phyloP scores from a whole-genome alignment of 768 basidiomycete species.

The Russula ochroleuca region DNA sequence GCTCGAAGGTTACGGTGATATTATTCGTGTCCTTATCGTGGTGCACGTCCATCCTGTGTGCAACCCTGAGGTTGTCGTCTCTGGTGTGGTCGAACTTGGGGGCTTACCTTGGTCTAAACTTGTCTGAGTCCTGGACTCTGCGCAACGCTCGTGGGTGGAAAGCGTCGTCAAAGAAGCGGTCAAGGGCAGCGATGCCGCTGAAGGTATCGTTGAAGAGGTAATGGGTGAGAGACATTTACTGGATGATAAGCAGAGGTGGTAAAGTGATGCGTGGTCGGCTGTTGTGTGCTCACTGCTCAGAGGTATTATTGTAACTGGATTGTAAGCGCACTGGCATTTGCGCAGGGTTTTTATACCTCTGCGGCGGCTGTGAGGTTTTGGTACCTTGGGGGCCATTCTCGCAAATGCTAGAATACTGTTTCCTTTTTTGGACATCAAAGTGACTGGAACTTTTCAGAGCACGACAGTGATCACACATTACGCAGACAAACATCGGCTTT shows the following conservation, averaged over 20 bases:
- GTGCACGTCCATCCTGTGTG: slow-evolving; percentile 46
- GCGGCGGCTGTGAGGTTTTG: not conserved
- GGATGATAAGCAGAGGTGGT: no score
- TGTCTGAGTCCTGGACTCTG: not conserved
- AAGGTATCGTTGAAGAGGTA: not conserved
- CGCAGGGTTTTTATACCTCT: slow-evolving; percentile 5
- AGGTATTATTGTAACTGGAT: no score
- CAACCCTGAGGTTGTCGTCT: not conserved
- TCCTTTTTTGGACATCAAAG: slow-evolving; percentile 9
- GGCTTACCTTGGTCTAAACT: slow-evolving; percentile 12
- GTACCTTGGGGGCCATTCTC: not conserved
- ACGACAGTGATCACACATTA: no score
- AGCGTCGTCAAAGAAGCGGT: slow-evolving; percentile 13
- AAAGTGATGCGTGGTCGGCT: not conserved
- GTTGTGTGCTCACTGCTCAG: not conserved
- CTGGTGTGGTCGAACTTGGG: not conserved
- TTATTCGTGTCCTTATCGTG: slow-evolving; percentile 44
- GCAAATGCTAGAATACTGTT: not conserved
- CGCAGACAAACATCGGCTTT: no score
- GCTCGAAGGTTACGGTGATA: slow-evolving; percentile 52
- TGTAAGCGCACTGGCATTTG: not conserved
- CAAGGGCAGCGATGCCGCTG: not conserved
- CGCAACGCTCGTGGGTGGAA: not conserved
- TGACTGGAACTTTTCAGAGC: not conserved
- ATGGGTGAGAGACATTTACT: slow-evolving; percentile 1